Evolutionary conservation across 805 yeast genomes (phyloP), one percentile per base, ranked within the genome.

Genomic region (Wickerhamiella musiphila): DNA sequence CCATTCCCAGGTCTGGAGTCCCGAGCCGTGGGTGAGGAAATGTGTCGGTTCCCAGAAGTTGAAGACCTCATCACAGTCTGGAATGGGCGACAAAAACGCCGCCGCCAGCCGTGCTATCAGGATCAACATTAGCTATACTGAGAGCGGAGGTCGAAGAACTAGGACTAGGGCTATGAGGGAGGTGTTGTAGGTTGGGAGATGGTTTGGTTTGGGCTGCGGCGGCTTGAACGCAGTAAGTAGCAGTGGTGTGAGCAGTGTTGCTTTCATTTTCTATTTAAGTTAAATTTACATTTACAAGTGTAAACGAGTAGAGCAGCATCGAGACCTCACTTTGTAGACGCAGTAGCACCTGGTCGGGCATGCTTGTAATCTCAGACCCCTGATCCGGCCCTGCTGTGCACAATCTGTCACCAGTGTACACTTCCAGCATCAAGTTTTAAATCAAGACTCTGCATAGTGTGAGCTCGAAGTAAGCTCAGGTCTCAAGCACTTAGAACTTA

Each of bases 11-110:
- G 95, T 84, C 52, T 83, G 83, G 44, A 83, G 78, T 2, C 95
- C 96, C 51, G 82, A 81, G 2, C 76, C 77, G 41, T 93, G 65
- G 1, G 75, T 53, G 22, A 84, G 43, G 32, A 76, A 61, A 49
- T 86, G 84, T 36, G 86, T 58, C 1, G 96, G 94, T 42, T 86
- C 96, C 86, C 94, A 83, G 55, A 79, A 86, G 49, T 86, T 86
- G 65, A 69, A 86, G 0, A 68, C 73, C 52, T 86, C 96, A 52
- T 86, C 95, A 50, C 95, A 84, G 46, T 84, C 96, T 2, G 90
- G 70, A 18, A 86, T 75, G 23, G 82, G 72, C 51, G 79, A 70
- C 44, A 57, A 57, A 37, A 68, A 44, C 4, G 73, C 66, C 36
- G 65, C 58, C 18, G 52, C 12, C 19, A 47, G 33, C 18, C 61